These are phyloP conservation scores for Aspergillus egyptiacus DNA, from an alignment of 495 filamentous ascomycete genomes.

Conservation along the genomic window DNA sequence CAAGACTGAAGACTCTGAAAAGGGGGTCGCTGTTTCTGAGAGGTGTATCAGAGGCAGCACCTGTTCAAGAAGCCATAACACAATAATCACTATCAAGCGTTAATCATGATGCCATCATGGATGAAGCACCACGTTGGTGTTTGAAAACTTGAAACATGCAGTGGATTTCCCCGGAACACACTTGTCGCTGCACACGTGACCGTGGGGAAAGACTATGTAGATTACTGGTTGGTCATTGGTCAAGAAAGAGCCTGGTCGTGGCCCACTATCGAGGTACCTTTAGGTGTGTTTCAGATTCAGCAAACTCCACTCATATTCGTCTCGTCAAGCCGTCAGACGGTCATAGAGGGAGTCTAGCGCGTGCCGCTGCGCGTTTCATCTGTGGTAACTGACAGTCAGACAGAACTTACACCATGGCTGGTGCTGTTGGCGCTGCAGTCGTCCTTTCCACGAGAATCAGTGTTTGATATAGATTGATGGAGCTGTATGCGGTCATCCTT, in stretches of 20 bases:
- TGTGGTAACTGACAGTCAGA: conserved; percentile 1
- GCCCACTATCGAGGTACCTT: neutral
- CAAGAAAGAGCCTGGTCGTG: too few relatives aligned
- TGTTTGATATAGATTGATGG: conserved; percentile 14
- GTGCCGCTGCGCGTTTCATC: conserved; percentile 20
- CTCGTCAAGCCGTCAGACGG: conserved; percentile 10
- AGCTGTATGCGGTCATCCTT: conserved; percentile 12
- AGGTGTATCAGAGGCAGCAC: neutral
- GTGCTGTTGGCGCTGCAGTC: conserved; percentile 2
- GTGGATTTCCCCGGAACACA: conserved; percentile 1
- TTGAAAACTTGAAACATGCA: neutral
- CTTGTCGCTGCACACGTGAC: conserved; percentile 13
- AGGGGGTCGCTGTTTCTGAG: neutral
- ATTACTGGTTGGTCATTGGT: too few relatives aligned
- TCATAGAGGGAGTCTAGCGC: too few relatives aligned
- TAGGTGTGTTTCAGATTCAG: conserved; percentile 17
- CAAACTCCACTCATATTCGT: conserved; percentile 5
- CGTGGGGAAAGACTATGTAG: too few relatives aligned
- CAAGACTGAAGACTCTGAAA: neutral
- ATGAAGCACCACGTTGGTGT: neutral
- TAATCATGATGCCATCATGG: conserved; percentile 11
- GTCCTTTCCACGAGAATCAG: conserved; percentile 15
- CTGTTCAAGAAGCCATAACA: neutral
- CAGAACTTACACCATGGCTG: neutral
- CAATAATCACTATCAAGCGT: neutral